These are phyloP conservation scores for Penicillium desertorum DNA, from an alignment of 495 filamentous ascomycete genomes.

Conservation along the genomic window DNA sequence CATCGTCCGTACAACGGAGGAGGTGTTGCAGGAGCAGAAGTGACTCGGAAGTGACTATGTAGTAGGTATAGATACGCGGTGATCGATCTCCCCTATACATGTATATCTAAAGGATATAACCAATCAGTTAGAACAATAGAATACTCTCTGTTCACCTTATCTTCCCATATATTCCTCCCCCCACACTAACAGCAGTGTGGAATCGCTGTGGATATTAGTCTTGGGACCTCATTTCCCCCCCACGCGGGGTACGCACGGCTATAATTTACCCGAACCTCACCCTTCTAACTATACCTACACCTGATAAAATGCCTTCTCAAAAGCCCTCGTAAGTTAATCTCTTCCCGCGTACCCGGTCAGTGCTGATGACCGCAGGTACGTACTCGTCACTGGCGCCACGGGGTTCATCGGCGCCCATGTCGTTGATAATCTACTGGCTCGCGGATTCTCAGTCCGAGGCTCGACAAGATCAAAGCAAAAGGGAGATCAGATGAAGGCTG, in stretches of 20 bases:
- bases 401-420: constrained; percentile 47
- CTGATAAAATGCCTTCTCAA: constrained; percentile 3
- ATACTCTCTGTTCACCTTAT: background rate
- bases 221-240: background rate
- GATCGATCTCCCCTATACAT: background rate
- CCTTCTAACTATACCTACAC: background rate
- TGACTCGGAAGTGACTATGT: background rate
- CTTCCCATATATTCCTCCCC: background rate
- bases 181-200: background rate
- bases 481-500: constrained; percentile 34
- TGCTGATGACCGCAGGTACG: constrained; percentile 13
- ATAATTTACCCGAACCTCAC: background rate
- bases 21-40: constrained; percentile 40
- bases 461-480: constrained; percentile 34
- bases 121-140: background rate
- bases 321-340: constrained; percentile 9
- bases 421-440: constrained; percentile 34
- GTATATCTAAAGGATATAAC: background rate
- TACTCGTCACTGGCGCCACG: constrained; percentile 45
- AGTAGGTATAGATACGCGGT: background rate
- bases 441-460: constrained; percentile 38
- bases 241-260: constrained; percentile 1
- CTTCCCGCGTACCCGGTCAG: background rate
- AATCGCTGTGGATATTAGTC: background rate
- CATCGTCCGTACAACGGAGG: constrained; percentile 66